Percentiles rank a stretch among this genome's conserved stretches.
Conservation (phyloP, 179 eudicot species). For the Silene coronaria region DNA sequence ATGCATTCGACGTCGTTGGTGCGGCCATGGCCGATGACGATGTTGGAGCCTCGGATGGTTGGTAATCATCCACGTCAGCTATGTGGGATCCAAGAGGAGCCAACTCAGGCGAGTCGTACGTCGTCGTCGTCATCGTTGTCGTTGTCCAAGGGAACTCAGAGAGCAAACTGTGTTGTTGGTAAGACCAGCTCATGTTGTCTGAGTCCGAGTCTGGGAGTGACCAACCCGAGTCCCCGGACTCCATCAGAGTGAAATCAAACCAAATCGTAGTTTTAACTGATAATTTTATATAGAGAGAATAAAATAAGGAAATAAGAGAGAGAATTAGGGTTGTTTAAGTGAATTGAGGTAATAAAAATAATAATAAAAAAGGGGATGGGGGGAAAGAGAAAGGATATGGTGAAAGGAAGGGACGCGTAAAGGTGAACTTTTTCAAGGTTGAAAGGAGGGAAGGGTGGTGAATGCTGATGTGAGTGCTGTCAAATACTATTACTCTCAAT, state of each 20-base stretch:
- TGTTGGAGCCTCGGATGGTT: constrained; percentile 11
- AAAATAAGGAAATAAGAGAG: not conserved
- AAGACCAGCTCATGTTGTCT: constrained; percentile 28
- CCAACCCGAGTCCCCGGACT: constrained; percentile 30
- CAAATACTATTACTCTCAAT: constrained; percentile 17
- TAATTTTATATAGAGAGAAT: not conserved
- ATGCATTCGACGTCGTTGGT: constrained; percentile 20
- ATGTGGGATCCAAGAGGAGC: not conserved
- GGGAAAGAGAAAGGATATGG: constrained; percentile 14
- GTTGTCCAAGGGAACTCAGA: constrained; percentile 49
- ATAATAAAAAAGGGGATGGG: not conserved
- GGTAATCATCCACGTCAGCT: constrained; percentile 23
- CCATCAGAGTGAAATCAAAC: constrained; percentile 24
- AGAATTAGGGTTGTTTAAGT: not conserved
- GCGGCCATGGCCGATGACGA: not conserved
- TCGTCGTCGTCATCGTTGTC: not conserved
- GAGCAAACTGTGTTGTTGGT: constrained; percentile 8
- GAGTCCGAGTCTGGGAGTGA: constrained; percentile 22
- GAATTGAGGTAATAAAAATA: not conserved
- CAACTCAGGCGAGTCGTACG: constrained; percentile 8
- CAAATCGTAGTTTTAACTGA: not conserved
- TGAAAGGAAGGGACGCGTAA: constrained; percentile 22
- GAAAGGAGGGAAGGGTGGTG: not conserved
- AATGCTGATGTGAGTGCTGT: constrained; percentile 34
- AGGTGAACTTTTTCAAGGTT: constrained; percentile 12